Evolutionary conservation across 768 basidiomycete genomes (phyloP), one percentile per base, ranked within the genome.

Genomic region (Suillus hirtellus): DNA sequence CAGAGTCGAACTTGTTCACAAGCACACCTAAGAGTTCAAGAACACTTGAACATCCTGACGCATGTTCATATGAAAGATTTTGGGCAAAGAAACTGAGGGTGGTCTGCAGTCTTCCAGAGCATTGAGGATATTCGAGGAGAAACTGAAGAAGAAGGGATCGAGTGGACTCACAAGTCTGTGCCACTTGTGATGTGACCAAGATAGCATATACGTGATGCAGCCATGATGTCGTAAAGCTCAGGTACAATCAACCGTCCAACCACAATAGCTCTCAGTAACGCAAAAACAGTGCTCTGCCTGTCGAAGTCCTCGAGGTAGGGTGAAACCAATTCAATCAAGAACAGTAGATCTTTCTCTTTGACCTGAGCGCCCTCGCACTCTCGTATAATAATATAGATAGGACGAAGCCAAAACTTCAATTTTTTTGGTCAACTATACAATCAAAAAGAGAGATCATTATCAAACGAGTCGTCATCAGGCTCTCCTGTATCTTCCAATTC

Each of bases 191-290:
- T 12, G 95, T 96, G 46, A 99, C 93, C 82, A 97, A 88, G 68
- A 96, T 86, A 67, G 94, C 89, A 3, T 93, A 88, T 24, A 98
- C 88, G 63, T 88, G n/a, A n/a, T n/a, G n/a, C 88, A 64, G 93
- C 93, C 96, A 99, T 98, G 42, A 96, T 77, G 74, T 99, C 96
- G 77, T 99, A 99, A 59, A 99, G 90, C 75, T 99, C 97, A 0
- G 93, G 93, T 0, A 96, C 93, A 38, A 99, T 88, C 66, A 99
- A 92, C 71, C 92, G 93, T 38, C 96, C 87, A 5, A 89, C 84
- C 17, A 99, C 88, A 67, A 99, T 94, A 31, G 95, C 91, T 11
- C 94, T 89, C 17, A 99, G 84, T 68, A 99, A 84, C 1, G 90
- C 79, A 73, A 99, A 99, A 9, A 93, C 90, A 10, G 93, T 83